Evolutionary conservation across 176 grass and related monocot species (phyloP).

Genomic region (Secale cereale): DNA sequence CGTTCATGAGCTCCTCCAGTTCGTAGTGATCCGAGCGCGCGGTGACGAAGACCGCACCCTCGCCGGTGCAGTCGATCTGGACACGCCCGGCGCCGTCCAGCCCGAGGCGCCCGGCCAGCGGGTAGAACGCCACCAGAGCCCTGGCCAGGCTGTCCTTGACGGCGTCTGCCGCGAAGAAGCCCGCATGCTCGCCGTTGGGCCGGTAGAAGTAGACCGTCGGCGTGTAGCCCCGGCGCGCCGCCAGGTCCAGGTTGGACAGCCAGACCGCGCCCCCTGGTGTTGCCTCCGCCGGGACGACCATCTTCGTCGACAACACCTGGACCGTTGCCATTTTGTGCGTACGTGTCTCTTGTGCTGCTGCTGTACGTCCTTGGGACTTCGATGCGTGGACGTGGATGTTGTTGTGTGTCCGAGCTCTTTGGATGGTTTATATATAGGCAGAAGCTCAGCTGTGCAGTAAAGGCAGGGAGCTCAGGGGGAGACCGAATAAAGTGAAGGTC

Average conservation of each 20-base stretch:
- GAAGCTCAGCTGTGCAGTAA: no score
- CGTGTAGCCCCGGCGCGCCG: conserved; percentile 40
- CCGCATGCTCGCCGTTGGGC: background rate
- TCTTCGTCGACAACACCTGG: background rate
- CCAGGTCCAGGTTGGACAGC: conserved; percentile 68
- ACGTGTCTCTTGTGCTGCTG: background rate
- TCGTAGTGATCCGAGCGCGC: conserved; percentile 24
- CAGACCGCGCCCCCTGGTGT: conserved; percentile 39
- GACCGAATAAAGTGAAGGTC: no score
- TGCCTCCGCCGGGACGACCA: background rate
- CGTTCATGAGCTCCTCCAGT: conserved; percentile 38
- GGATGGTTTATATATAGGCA: no score
- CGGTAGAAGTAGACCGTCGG: conserved; percentile 70
- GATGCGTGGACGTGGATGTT: no score
- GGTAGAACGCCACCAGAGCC: conserved; percentile 58
- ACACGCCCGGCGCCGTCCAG: conserved; percentile 10
- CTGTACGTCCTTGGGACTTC: no score
- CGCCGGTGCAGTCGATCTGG: conserved; percentile 67
- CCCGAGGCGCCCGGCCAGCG: conserved; percentile 54
- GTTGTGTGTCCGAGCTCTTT: no score
- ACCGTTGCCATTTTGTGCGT: background rate
- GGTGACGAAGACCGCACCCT: conserved; percentile 44
- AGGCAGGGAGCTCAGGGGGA: no score
- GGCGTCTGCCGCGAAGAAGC: conserved; percentile 31
- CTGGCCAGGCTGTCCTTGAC: conserved; percentile 44